phyloP scores from a whole-genome alignment of 129 eudicot genomes.

The Escallonia rubra region DNA sequence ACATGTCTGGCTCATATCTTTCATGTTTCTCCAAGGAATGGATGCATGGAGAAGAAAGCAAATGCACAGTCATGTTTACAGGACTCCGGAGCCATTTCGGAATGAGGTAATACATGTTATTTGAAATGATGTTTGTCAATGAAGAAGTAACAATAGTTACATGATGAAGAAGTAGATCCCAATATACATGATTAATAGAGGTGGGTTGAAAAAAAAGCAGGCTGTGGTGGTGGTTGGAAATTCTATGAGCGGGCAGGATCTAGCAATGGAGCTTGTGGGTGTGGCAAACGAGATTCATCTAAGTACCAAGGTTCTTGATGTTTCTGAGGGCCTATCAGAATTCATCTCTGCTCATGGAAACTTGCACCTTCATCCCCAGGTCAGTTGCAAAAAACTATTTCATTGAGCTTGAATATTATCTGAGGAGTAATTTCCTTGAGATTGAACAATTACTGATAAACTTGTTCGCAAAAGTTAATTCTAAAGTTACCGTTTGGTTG shows the following conservation, averaged over 20 bases:
- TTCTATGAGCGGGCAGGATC: constrained; percentile 86
- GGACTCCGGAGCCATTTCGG: constrained; percentile 71
- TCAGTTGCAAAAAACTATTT: constrained; percentile 1
- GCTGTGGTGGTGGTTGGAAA: constrained; percentile 88
- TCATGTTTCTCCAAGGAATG: constrained; percentile 44
- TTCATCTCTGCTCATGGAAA: constrained; percentile 59
- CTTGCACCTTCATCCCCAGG: constrained; percentile 70
- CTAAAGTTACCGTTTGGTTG: no score
- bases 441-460: no score
- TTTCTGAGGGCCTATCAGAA: constrained; percentile 72
- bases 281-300: constrained; percentile 79
- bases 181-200: no score
- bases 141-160: no score
- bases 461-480: no score
- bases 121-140: neutral
- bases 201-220: constrained; percentile 22
- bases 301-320: constrained; percentile 50
- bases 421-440: no score
- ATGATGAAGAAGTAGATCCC: no score
- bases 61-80: constrained; percentile 79
- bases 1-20: neutral
- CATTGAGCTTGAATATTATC: no score
- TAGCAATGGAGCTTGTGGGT: constrained; percentile 75
- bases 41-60: constrained; percentile 77
- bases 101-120: constrained; percentile 42